A percentile compares a stretch with the other conserved stretches of the same genome.
phyloP scores from a whole-genome alignment of 805 yeast species.

The Lipomyces chichibuensis region DNA sequence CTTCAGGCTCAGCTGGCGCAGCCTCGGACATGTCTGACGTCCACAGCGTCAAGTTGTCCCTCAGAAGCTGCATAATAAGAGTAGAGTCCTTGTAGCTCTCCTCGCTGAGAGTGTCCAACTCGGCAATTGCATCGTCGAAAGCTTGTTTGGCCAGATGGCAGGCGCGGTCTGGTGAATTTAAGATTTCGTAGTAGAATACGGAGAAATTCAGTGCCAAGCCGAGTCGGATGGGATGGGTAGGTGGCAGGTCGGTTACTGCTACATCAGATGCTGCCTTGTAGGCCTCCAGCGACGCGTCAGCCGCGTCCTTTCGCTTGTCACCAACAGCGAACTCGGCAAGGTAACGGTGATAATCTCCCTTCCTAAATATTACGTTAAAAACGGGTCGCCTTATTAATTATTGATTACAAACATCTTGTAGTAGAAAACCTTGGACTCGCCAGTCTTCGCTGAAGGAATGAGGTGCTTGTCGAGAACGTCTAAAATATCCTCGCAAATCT shows the following conservation, averaged over 20 bases:
- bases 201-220: constrained; percentile 98
- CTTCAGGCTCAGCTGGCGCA: constrained; percentile 53
- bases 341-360: constrained; percentile 99
- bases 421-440: constrained; percentile 97
- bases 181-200: constrained; percentile 96
- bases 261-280: constrained; percentile 95
- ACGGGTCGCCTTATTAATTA: background rate
- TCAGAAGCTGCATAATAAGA: constrained; percentile 96
- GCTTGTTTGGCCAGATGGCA: constrained; percentile 99
- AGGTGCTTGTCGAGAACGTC: constrained; percentile 84
- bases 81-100: constrained; percentile 99
- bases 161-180: constrained; percentile 98
- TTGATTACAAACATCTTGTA: constrained; percentile 69
- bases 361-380: constrained; percentile 40
- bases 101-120: constrained; percentile 94
- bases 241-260: constrained; percentile 94
- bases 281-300: constrained; percentile 89
- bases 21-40: constrained; percentile 86
- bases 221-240: constrained; percentile 97
- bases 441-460: constrained; percentile 91
- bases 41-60: constrained; percentile 99
- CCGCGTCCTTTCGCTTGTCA: constrained; percentile 90
- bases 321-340: constrained; percentile 94
- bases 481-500: constrained; percentile 92
- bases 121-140: constrained; percentile 98